These are phyloP conservation scores for Jacaranda copaia DNA, from an alignment of 257 asterid species.

Conservation along the genomic window DNA sequence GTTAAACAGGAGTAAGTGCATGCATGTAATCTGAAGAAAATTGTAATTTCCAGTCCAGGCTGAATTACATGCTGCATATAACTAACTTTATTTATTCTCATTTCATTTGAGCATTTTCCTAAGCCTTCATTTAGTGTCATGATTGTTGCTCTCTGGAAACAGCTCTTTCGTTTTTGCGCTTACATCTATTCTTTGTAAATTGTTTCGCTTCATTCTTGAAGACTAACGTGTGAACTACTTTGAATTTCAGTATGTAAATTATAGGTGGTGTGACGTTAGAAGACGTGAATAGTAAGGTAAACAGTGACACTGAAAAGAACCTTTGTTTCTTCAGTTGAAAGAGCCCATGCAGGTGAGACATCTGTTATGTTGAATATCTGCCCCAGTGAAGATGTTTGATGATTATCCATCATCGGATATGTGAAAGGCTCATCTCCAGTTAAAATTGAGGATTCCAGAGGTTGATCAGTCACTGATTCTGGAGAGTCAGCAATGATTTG, in stretches of 20 bases:
- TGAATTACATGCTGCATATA: too few relatives aligned
- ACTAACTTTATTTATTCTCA: background rate
- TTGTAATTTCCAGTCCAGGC: background rate
- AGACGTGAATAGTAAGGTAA: conserved; percentile 11
- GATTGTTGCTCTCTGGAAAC: background rate
- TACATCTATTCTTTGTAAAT: conserved; percentile 4
- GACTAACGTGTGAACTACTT: conserved; percentile 15
- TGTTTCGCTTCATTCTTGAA: conserved; percentile 32
- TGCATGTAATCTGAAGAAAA: conserved; percentile 3
- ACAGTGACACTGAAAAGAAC: conserved; percentile 46
- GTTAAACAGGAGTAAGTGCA: background rate
- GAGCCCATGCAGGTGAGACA: conserved; percentile 83
- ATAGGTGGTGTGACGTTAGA: background rate
- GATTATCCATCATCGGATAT: conserved; percentile 44
- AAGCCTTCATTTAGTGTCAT: conserved; percentile 8
- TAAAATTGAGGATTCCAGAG: conserved; percentile 56
- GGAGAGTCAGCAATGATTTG: conserved; percentile 64
- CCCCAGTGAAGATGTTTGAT: conserved; percentile 45
- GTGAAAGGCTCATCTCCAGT: conserved; percentile 50
- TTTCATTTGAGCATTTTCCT: conserved; percentile 7
- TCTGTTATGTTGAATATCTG: conserved; percentile 71
- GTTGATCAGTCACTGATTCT: conserved; percentile 51
- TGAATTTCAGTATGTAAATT: background rate
- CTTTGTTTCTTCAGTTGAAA: conserved; percentile 89
- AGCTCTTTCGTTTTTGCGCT: too few relatives aligned